phyloP scores from a whole-genome alignment of 192 early-diverging fungal species.

The Borealophlyctis nickersoniae region DNA sequence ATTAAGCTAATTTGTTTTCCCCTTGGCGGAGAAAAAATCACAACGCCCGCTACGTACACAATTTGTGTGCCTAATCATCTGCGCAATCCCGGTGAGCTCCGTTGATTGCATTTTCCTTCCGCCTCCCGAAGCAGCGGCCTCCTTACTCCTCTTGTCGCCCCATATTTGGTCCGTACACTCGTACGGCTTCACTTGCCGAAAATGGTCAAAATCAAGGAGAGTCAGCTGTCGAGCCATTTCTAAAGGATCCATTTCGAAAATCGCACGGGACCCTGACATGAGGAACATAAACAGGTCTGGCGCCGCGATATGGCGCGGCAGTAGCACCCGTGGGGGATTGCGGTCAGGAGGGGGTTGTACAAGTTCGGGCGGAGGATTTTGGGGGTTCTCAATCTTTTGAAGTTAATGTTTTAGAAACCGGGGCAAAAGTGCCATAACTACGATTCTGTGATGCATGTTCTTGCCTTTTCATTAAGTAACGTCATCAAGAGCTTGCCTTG shows the following conservation, averaged over 20 bases:
- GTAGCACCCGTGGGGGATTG: slow-evolving; percentile 5
- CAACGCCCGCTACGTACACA: slow-evolving; percentile 27
- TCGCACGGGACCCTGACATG: slow-evolving; percentile 16
- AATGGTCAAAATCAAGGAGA: slow-evolving; percentile 46
- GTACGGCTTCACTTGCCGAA: slow-evolving; percentile 36
- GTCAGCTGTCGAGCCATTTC: slow-evolving; percentile 57
- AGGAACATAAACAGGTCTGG: slow-evolving; percentile 31
- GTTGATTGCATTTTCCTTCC: not conserved
- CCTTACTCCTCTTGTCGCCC: slow-evolving; percentile 43
- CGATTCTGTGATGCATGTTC: too few species aligned
- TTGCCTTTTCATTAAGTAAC: too few species aligned
- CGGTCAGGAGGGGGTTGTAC: not conserved
- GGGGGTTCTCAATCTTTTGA: not conserved
- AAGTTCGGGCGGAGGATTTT: not conserved
- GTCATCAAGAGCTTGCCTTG: too few species aligned
- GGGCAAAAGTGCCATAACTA: too few species aligned
- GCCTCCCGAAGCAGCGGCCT: slow-evolving; percentile 18
- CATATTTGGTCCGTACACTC: slow-evolving; percentile 61
- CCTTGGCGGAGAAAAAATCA: not conserved
- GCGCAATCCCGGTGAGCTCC: slow-evolving; percentile 8
- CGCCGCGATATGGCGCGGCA: slow-evolving; percentile 12
- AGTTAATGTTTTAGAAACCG: too few species aligned
- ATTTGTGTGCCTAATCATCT: slow-evolving; percentile 57
- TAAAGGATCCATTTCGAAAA: slow-evolving; percentile 50
- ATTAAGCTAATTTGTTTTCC: not conserved